phyloP scores from a whole-genome alignment of 148 eudicot genomes.

The Salicornia ramosissima region DNA sequence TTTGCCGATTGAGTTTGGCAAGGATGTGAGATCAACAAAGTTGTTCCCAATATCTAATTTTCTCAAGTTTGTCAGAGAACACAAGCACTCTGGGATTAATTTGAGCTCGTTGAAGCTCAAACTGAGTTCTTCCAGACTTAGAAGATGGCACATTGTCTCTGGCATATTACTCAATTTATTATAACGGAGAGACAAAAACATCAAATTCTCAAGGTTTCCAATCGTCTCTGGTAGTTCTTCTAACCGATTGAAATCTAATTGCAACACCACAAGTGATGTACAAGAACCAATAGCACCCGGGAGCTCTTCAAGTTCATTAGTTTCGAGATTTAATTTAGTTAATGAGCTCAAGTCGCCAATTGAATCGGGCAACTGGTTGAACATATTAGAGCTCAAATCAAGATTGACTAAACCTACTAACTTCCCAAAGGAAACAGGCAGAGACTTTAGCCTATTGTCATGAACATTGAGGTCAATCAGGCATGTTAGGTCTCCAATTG shows the following conservation, averaged over 20 bases:
- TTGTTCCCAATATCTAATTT: constrained; percentile 63
- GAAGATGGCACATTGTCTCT: constrained; percentile 50
- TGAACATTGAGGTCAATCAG: constrained; percentile 52
- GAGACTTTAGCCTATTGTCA: constrained; percentile 49
- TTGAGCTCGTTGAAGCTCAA: constrained; percentile 69
- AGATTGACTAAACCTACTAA: constrained; percentile 36
- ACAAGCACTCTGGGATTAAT: constrained; percentile 57
- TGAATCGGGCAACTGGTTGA: constrained; percentile 41
- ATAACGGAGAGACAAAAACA: constrained; percentile 51
- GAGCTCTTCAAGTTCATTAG: constrained; percentile 63
- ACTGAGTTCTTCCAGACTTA: constrained; percentile 45
- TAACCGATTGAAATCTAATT: constrained; percentile 59
- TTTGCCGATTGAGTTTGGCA: constrained; percentile 64
- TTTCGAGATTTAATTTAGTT: constrained; percentile 40
- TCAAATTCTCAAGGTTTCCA: constrained; percentile 47
- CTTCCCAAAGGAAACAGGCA: constrained; percentile 52
- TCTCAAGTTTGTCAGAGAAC: constrained; percentile 40
- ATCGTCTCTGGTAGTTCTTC: constrained; percentile 63
- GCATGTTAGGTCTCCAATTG: constrained; percentile 46
- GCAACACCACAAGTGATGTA: constrained; percentile 46
- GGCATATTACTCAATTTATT: constrained; percentile 55
- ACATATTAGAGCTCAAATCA: constrained; percentile 57
- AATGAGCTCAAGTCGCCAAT: constrained; percentile 49
- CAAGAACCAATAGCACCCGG: constrained; percentile 63
- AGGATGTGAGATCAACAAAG: constrained; percentile 59